Conservation (phyloP, 1,284 basidiomycete species). For the Paramarasmius palmivorus region DNA sequence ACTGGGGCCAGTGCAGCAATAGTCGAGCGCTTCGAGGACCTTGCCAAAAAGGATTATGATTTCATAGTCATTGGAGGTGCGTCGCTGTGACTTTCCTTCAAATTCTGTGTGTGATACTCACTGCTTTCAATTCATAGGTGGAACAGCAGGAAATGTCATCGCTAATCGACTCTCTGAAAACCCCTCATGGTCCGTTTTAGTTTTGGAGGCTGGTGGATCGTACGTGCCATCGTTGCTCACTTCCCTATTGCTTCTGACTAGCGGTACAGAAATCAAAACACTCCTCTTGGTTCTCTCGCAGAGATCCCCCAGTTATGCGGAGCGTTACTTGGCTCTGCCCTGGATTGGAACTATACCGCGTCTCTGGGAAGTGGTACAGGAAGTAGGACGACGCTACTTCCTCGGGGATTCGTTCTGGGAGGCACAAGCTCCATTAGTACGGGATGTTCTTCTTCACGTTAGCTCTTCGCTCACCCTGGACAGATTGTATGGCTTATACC, state of each 20-base stretch:
- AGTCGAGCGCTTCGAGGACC: constrained; percentile 1
- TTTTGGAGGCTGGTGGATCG: constrained; percentile 14
- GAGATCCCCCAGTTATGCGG: constrained; percentile 20
- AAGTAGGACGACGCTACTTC: constrained; percentile 26
- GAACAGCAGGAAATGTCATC: constrained; percentile 26
- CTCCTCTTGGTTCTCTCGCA: constrained; percentile 17
- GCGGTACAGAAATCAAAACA: neutral
- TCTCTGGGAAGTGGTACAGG: constrained; percentile 29
- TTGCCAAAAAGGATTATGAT: constrained; percentile 16
- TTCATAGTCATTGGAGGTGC: constrained; percentile 28
- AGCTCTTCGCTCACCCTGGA: neutral
- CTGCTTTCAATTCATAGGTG: constrained; percentile 17
- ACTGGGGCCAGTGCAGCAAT: neutral
- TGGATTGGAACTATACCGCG: constrained; percentile 38
- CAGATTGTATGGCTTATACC: constrained; percentile 41
- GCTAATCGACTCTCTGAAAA: constrained; percentile 29
- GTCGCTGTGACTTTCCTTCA: neutral
- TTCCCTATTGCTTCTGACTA: neutral
- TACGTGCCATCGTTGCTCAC: constrained; percentile 20
- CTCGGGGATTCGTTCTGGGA: constrained; percentile 36
- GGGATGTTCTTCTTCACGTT: constrained; percentile 11
- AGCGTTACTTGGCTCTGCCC: constrained; percentile 15
- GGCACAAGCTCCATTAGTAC: constrained; percentile 38
- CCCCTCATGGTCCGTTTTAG: constrained; percentile 11
- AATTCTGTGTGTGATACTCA: neutral